Conservation (phyloP, 2,329 filamentous ascomycete genomes). For the Bipolaris oryzae region DNA sequence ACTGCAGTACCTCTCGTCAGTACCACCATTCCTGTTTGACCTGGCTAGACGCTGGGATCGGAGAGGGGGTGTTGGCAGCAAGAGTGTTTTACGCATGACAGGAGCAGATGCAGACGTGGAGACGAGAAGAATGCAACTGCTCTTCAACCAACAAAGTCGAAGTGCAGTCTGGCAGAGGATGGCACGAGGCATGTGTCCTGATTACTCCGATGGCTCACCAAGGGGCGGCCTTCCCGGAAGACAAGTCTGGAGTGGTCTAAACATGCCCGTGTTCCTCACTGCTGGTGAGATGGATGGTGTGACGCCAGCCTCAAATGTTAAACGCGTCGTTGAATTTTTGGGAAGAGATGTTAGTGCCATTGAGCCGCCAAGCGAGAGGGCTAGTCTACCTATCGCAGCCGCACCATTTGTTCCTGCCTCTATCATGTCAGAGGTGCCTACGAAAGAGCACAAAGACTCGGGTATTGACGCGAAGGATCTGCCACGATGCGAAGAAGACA, state of each 20-base stretch:
- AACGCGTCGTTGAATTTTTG: constrained; percentile 64
- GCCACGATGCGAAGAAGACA: constrained; percentile 28
- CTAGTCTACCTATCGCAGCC: constrained; percentile 56
- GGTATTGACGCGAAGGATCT: constrained; percentile 41
- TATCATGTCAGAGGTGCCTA: constrained; percentile 23
- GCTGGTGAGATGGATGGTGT: constrained; percentile 78
- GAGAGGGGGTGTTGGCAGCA: constrained; percentile 76
- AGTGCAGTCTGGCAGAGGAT: constrained; percentile 84
- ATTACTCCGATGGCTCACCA: constrained; percentile 59
- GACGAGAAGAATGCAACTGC: constrained; percentile 69
- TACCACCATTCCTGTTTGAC: constrained; percentile 76
- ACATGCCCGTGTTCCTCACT: constrained; percentile 77
- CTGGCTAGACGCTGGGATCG: constrained; percentile 79
- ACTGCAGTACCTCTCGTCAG: constrained; percentile 65
- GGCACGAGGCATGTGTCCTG: constrained; percentile 72
- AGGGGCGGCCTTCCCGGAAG: constrained; percentile 71
- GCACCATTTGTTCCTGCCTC: constrained; percentile 53
- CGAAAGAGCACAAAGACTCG: constrained; percentile 43
- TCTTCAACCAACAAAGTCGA: constrained; percentile 81
- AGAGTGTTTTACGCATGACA: constrained; percentile 79
- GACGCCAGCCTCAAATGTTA: constrained; percentile 72
- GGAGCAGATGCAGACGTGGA: constrained; percentile 69
- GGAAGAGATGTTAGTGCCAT: constrained; percentile 47
- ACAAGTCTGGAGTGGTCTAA: constrained; percentile 73
- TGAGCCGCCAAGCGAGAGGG: constrained; percentile 38